These are phyloP conservation scores for Zasmidium cellare DNA, from an alignment of 2,329 filamentous ascomycete species.

Conservation along the genomic window DNA sequence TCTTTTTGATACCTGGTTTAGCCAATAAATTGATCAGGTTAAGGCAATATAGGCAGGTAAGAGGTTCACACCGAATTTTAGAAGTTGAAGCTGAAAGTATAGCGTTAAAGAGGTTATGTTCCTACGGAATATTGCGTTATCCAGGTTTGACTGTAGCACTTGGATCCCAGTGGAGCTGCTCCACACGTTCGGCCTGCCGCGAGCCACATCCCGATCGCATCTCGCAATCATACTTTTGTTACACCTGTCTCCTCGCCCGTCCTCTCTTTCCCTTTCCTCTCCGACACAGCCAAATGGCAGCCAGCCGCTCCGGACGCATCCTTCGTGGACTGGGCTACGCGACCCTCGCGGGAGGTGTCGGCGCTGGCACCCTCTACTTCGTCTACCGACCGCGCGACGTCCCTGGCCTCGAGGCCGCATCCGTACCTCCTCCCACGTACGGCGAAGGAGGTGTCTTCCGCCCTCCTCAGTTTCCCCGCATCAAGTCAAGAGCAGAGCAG, in stretches of 20 bases:
- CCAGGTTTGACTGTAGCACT: too few species aligned
- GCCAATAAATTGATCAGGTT: too few species aligned
- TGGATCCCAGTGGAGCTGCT: background rate
- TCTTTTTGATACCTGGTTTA: too few species aligned
- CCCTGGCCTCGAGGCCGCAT: slow-evolving; percentile 66
- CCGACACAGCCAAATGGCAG: slow-evolving; percentile 24
- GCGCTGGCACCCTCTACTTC: slow-evolving; percentile 60
- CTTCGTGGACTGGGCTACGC: slow-evolving; percentile 61
- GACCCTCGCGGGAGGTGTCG: slow-evolving; percentile 54
- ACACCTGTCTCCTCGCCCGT: background rate
- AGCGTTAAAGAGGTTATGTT: too few species aligned
- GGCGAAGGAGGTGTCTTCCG: slow-evolving; percentile 67
- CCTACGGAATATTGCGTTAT: too few species aligned
- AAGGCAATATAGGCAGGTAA: too few species aligned
- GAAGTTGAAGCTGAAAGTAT: too few species aligned
- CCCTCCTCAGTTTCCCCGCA: slow-evolving; percentile 64
- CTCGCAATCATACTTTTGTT: slow-evolving; percentile 1
- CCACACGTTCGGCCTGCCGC: background rate
- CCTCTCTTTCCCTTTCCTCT: slow-evolving; percentile 5
- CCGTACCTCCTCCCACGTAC: slow-evolving; percentile 69
- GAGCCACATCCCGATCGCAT: slow-evolving; percentile 17
- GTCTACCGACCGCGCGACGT: slow-evolving; percentile 71
- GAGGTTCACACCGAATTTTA: too few species aligned
- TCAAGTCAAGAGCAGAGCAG: slow-evolving; percentile 64
- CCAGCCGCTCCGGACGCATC: slow-evolving; percentile 35